phyloP scores from a whole-genome alignment of 345 rosid genomes.

The Pistacia atlantica region DNA sequence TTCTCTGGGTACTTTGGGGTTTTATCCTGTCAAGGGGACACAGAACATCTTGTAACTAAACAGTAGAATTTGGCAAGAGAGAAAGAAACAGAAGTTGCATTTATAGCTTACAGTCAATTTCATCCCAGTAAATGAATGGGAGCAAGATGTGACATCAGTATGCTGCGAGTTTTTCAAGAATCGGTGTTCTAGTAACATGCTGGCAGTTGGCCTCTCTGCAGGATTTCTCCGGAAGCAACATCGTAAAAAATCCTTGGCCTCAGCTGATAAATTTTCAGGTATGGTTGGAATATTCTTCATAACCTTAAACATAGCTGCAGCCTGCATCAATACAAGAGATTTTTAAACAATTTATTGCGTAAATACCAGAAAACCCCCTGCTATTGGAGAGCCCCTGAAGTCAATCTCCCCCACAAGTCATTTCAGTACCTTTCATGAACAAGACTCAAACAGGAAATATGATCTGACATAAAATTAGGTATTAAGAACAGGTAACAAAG shows the following conservation, averaged over 20 bases:
- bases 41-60: neutral
- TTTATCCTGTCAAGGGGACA: slow-evolving; percentile 49
- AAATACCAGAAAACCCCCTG: no score
- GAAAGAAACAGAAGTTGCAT: neutral
- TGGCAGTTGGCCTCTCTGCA: slow-evolving; percentile 80
- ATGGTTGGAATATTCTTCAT: slow-evolving; percentile 78
- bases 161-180: slow-evolving; percentile 54
- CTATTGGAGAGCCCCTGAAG: no score
- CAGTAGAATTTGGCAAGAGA: neutral
- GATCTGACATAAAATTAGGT: no score
- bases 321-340: slow-evolving; percentile 46
- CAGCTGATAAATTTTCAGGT: slow-evolving; percentile 78
- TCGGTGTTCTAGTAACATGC: slow-evolving; percentile 73
- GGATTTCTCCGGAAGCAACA: slow-evolving; percentile 88
- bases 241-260: slow-evolving; percentile 84
- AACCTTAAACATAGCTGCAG: slow-evolving; percentile 97
- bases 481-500: neutral
- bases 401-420: no score
- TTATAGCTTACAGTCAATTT: slow-evolving; percentile 50
- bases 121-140: slow-evolving; percentile 39
- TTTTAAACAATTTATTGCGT: neutral
- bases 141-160: slow-evolving; percentile 38
- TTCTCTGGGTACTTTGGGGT: slow-evolving; percentile 38
- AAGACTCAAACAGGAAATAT: no score
- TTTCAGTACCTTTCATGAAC: no score